phyloP scores from a whole-genome alignment of 2,329 filamentous ascomycete species.

The Scedosporium boydii region DNA sequence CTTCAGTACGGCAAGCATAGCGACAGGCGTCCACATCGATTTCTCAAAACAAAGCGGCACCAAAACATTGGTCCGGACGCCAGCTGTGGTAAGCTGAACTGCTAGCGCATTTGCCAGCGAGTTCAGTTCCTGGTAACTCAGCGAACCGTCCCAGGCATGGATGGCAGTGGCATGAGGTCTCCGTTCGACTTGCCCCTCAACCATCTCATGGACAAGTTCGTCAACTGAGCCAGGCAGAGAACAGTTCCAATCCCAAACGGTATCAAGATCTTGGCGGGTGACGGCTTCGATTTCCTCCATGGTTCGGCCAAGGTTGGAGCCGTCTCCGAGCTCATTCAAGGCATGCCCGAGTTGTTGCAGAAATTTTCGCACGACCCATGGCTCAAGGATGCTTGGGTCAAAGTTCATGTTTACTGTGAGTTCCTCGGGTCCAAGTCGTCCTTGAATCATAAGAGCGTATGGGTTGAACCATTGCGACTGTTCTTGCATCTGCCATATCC shows the following conservation, averaged over 20 bases:
- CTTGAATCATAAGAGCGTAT: background rate
- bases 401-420: no score
- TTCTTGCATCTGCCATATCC: conserved; percentile 10
- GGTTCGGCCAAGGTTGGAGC: no score
- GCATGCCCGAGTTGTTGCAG: no score
- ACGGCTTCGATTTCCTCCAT: no score
- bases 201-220: background rate
- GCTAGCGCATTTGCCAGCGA: no score
- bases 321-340: no score
- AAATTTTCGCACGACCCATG: no score
- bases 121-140: conserved; percentile 10
- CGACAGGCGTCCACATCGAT: conserved; percentile 12
- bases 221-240: conserved; percentile 5
- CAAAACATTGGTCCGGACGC: background rate
- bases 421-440: background rate
- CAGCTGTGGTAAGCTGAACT: no score
- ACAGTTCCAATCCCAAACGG: background rate
- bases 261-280: background rate
- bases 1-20: conserved; percentile 13
- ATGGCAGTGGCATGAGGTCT: conserved; percentile 12
- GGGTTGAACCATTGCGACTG: background rate
- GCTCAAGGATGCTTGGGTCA: no score
- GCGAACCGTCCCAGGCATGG: conserved; percentile 14
- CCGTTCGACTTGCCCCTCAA: background rate
- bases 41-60: conserved; percentile 6